phyloP scores from a whole-genome alignment of 1,139 yeast species.

The Suhomyces chickasaworum region DNA sequence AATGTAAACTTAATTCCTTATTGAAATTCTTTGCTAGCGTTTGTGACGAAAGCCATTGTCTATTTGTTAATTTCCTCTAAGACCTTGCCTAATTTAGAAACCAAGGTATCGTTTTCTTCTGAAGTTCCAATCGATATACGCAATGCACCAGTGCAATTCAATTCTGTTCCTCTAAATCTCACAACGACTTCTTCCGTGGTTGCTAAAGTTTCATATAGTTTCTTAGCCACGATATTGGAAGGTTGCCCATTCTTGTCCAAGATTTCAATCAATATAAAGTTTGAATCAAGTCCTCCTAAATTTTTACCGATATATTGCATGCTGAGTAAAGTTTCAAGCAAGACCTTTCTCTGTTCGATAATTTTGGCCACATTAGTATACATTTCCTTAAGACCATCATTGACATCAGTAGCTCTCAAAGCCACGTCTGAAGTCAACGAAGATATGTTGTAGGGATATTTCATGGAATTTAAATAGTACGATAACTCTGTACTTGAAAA shows the following conservation, averaged over 20 bases:
- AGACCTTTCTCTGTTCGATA: slow-evolving; percentile 50
- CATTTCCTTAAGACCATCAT: slow-evolving; percentile 61
- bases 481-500: slow-evolving; percentile 65
- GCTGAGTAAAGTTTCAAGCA: slow-evolving; percentile 55
- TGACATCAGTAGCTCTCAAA: slow-evolving; percentile 62
- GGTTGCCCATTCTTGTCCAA: slow-evolving; percentile 64
- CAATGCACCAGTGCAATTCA: slow-evolving; percentile 84
- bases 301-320: slow-evolving; percentile 68
- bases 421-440: slow-evolving; percentile 80
- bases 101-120: slow-evolving; percentile 63
- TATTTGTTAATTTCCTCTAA: slow-evolving; percentile 19
- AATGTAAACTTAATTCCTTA: too few relatives aligned
- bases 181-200: slow-evolving; percentile 75
- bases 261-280: slow-evolving; percentile 75
- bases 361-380: slow-evolving; percentile 52
- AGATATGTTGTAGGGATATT: slow-evolving; percentile 94
- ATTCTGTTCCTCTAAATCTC: slow-evolving; percentile 86
- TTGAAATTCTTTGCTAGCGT: too few relatives aligned
- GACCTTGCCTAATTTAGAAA: slow-evolving; percentile 48
- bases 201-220: slow-evolving; percentile 71
- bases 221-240: slow-evolving; percentile 66
- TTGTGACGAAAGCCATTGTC: too few relatives aligned
- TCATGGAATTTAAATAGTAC: slow-evolving; percentile 75
- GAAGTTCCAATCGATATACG: slow-evolving; percentile 86
- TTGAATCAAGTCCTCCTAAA: slow-evolving; percentile 87